Conservation (phyloP, 257 asterid genomes). For the Petrea volubilis region DNA sequence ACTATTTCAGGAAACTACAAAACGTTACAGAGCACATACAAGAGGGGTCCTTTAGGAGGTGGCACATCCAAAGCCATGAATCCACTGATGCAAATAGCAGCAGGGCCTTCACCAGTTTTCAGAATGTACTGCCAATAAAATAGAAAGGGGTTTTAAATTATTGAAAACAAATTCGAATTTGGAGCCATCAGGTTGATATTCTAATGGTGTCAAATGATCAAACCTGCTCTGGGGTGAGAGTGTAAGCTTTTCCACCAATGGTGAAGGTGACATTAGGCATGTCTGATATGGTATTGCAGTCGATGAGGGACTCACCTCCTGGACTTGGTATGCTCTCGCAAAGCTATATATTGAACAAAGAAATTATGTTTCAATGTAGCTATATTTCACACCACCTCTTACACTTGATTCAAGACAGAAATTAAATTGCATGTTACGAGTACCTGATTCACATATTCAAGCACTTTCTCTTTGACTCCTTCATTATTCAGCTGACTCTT, state of each 20-base stretch:
- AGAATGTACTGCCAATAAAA: constrained; percentile 67
- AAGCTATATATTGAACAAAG: constrained; percentile 49
- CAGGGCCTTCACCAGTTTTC: constrained; percentile 62
- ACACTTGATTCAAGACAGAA: constrained; percentile 7
- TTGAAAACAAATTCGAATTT: background rate
- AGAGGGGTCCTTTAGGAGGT: constrained; percentile 90
- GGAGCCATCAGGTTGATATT: background rate
- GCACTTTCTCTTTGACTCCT: constrained; percentile 66
- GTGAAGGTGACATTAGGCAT: constrained; percentile 76
- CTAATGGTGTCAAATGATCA: constrained; percentile 12
- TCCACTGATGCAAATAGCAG: constrained; percentile 80
- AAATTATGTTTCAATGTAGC: background rate
- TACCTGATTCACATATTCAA: constrained; percentile 83
- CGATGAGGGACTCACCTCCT: constrained; percentile 70
- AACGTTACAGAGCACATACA: constrained; percentile 43
- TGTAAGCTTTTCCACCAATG: constrained; percentile 55
- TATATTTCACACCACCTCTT: constrained; percentile 33
- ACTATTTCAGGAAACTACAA: background rate
- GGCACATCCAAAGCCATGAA: constrained; percentile 88
- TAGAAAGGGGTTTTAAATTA: background rate
- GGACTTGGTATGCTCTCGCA: constrained; percentile 91
- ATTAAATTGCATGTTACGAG: background rate
- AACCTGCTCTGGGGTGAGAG: constrained; percentile 90
- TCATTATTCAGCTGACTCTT: constrained; percentile 67
- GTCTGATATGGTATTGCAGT: constrained; percentile 55